Conservation (phyloP, 768 basidiomycete genomes). For the Hygrophoropsis aurantiaca region DNA sequence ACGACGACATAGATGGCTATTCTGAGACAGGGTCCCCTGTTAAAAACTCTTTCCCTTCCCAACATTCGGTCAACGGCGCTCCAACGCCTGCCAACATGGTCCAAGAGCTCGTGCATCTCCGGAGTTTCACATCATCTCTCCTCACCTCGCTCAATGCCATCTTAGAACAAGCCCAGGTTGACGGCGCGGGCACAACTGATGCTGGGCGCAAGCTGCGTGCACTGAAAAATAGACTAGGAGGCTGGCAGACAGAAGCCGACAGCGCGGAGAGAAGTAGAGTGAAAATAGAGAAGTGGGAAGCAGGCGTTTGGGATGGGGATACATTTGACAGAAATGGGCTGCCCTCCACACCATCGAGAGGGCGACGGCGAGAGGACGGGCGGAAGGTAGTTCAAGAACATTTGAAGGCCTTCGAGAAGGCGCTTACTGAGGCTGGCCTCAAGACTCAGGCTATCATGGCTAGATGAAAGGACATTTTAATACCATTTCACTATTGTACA, state of each 20-base stretch:
- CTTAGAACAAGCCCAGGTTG: constrained; percentile 87
- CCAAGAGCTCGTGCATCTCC: constrained; percentile 67
- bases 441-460: constrained; percentile 87
- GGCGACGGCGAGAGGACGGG: constrained; percentile 51
- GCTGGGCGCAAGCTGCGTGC: constrained; percentile 85
- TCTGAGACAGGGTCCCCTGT: constrained; percentile 44
- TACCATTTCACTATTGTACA: constrained; percentile 12
- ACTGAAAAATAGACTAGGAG: constrained; percentile 78
- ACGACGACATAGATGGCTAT: constrained; percentile 39
- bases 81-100: constrained; percentile 56
- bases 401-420: constrained; percentile 70
- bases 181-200: constrained; percentile 81
- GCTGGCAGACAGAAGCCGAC: constrained; percentile 81
- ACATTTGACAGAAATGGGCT: constrained; percentile 25
- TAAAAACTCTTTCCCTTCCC: constrained; percentile 58
- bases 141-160: constrained; percentile 73
- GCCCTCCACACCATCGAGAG: constrained; percentile 30
- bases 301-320: constrained; percentile 49
- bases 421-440: constrained; percentile 66
- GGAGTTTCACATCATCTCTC: constrained; percentile 72
- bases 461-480: constrained; percentile 37
- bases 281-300: constrained; percentile 81
- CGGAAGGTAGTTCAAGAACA: constrained; percentile 76
- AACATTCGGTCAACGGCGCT: constrained; percentile 45
- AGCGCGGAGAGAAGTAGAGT: constrained; percentile 78